Base-by-base conservation (phyloP, 495 filamentous ascomycete species). In the Xylaria sp. region DNA sequence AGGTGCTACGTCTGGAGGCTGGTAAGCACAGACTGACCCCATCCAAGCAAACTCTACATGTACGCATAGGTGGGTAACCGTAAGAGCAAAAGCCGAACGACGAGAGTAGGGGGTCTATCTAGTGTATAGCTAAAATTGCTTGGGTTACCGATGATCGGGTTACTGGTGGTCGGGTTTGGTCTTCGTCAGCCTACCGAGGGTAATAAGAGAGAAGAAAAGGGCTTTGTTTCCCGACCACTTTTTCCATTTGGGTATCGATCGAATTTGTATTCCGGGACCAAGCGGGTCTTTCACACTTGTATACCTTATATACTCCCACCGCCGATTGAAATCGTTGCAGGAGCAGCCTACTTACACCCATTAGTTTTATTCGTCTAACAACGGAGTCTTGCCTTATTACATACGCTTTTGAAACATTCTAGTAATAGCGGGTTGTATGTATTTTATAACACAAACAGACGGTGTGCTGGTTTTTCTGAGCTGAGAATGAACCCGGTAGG, bases 401-500 rank as follows among this genome's bases (percentile, higher is more conserved):
- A 43, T 3, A 15, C 21, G 17, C 26, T 29, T 43, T 65, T 24
- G 41, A 41, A 41, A 19, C 33, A 21, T 68, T 19, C 50, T 44
- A 9, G 26, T 31, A 33, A 12, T 21, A 35, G n/a, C 15, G 44
- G 24, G 17, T 43, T 11, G 11, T 55, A 43, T 44, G n/a, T 4
- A 35, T 52, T 8, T 48, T 21, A 5, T 35, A 43, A 52, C 33
- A 21, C 44, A 66, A 4, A 37, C 24, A 35, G n/a, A 59, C 44
- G 46, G 31, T 31, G 44, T 48, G 14, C 1, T 14, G 24, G 9
- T 63, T 41, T 31, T 37, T 31, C 21, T 37, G 4, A 19, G 8
- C 5, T 58, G 12, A 59, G 37, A 6, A 71, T 71, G 69, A 35
- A 63, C 61, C 40, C 52, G 14, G 50, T 50, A 40, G 48, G 48